Evolutionary conservation across 768 basidiomycete species (phyloP).

Genomic region (Tylopilus rubrobrunneus): DNA sequence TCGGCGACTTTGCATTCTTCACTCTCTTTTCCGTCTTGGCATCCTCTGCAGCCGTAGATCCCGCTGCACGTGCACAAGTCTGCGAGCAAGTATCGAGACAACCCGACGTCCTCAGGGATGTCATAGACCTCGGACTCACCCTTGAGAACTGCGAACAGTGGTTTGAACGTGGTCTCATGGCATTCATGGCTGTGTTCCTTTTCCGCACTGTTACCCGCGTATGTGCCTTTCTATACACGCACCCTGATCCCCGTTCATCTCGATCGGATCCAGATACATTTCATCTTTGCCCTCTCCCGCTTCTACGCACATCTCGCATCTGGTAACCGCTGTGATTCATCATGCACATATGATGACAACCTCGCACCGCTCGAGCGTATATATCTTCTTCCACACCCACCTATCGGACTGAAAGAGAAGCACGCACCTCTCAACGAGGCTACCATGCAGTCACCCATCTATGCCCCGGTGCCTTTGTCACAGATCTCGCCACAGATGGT

Average conservation of each 20-base stretch:
- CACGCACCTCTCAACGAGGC: neutral
- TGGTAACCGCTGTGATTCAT: slow-evolving; percentile 23
- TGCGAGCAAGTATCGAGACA: slow-evolving; percentile 77
- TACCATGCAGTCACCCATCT: slow-evolving; percentile 35
- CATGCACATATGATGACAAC: slow-evolving; percentile 18
- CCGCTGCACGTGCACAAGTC: slow-evolving; percentile 51
- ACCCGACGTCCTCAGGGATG: slow-evolving; percentile 67
- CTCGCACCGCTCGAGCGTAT: slow-evolving; percentile 50
- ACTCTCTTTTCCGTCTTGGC: slow-evolving; percentile 53
- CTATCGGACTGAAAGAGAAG: slow-evolving; percentile 10
- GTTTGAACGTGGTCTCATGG: slow-evolving; percentile 65
- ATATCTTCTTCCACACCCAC: slow-evolving; percentile 48
- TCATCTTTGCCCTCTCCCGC: slow-evolving; percentile 67
- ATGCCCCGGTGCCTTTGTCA: slow-evolving; percentile 63
- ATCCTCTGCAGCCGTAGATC: slow-evolving; percentile 56
- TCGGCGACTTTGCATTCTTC: slow-evolving; percentile 74
- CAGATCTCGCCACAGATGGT: slow-evolving; percentile 53
- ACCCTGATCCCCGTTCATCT: neutral
- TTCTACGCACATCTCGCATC: slow-evolving; percentile 56
- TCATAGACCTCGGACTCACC: slow-evolving; percentile 69
- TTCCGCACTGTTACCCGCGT: slow-evolving; percentile 66
- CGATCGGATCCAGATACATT: slow-evolving; percentile 53
- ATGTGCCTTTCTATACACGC: slow-evolving; percentile 25
- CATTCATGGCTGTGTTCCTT: slow-evolving; percentile 53
- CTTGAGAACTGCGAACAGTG: slow-evolving; percentile 80